Evolutionary conservation across 2,329 filamentous ascomycete genomes (phyloP).

Genomic region (Fusarium redolens): DNA sequence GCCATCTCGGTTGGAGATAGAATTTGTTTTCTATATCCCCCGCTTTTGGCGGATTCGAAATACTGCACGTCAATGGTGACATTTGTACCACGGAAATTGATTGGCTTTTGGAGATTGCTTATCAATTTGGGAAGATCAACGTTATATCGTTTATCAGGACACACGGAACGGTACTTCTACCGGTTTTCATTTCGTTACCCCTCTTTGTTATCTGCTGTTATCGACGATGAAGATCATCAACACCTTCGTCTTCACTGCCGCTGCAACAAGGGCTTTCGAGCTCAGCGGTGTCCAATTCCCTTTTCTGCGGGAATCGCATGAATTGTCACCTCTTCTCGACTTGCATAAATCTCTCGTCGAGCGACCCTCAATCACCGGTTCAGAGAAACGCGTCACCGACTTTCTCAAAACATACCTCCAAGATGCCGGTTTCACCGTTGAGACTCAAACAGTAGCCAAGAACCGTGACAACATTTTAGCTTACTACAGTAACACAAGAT

Average conservation of each 20-base stretch:
- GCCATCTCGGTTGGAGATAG: background rate
- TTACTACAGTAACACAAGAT: background rate
- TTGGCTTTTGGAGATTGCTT: background rate
- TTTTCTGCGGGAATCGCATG: accelerated
- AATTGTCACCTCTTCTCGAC: background rate
- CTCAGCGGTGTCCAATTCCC: background rate
- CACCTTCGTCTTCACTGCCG: background rate
- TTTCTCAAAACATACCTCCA: background rate
- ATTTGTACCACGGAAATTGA: background rate
- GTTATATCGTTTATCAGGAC: background rate
- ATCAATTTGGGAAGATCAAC: background rate
- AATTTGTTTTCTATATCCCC: background rate
- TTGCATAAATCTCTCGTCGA: slow-evolving; percentile 1
- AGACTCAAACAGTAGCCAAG: background rate
- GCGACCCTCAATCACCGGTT: background rate
- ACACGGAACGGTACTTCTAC: no score
- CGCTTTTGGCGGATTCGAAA: background rate
- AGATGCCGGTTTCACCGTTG: background rate
- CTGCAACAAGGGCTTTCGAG: background rate
- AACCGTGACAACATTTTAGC: background rate
- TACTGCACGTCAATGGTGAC: background rate
- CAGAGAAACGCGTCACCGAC: background rate
- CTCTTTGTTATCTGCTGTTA: background rate
- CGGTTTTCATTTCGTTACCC: background rate
- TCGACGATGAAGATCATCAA: background rate